Evolutionary conservation across 306 rosid genomes (phyloP), one percentile per base, ranked within the genome.

Genomic region (Myrica gale): DNA sequence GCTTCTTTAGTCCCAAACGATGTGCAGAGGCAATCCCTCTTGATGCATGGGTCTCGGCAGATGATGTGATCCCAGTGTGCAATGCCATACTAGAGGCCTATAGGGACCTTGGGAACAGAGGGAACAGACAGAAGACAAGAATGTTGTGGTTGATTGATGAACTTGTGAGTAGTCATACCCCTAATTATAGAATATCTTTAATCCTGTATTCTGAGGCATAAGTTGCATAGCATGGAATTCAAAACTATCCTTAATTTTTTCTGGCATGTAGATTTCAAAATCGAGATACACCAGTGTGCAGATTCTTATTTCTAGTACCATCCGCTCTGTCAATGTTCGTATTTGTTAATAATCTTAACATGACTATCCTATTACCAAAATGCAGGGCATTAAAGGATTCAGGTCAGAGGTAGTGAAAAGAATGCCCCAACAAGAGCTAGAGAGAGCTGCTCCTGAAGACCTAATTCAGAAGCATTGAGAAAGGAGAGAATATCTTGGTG

Each of bases 111-210:
- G 98, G 98, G 80, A 44, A 67, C 78, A 80, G 98, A 89, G 97
- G 97, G 26, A 95, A 90, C 82, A 74, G 98, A 58, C 98, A 95
- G 55, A 95, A 89, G 66, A 86, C 93, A 1, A 88, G 98, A 85
- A 92, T 95, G 98, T 92, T 95, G 98, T 95, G 98, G 97, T 77
- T 95, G 81, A 92, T 95, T 50, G 98, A 95, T 20, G 97, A 95
- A 92, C 85, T 95, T 32, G 98, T 95, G 61, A 83, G 88, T 75
- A 21, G 44, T 19, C 51, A 23, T 23, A 17, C 7, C 13, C 23
- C 16, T 16, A 44, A 37, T 4, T 61, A 43, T 37, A 42, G 7
- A 23, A 37, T 60, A 12, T 15, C 7, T 71, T 68, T 32, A 0
- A 26, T 50, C 32, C 16, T 39, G 17, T 48, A 9, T 47, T 32